Base-by-base conservation (phyloP, 2,329 filamentous ascomycete species). In the Penicillium sp. region DNA sequence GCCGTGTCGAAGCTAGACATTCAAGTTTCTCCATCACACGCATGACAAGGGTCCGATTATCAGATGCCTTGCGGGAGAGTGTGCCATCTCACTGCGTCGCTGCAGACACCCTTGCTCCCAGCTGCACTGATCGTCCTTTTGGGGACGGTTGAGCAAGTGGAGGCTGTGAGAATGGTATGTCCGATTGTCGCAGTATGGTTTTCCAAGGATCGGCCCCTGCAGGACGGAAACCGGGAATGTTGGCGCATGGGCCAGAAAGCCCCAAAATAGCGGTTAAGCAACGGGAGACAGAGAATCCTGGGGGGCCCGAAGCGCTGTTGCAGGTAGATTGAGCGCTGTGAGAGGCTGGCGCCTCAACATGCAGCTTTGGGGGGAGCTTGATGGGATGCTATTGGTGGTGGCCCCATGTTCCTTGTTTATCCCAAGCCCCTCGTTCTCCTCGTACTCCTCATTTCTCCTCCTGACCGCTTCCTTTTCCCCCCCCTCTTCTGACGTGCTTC, bases 81-180 rank as follows among this genome's bases (percentile, higher is more conserved):
- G 59, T 61, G 51, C 44, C 53, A 60, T 58, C 60, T 62, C 49
- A 61, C 58, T 58, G 58, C 60, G 58, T 51, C 36, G 26, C 31
- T 48, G 53, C 53, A 57, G 47, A 54, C 42, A 51, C 52, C 56
- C 52, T 52, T 49, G 51, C 42, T 24, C 45, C 49, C 23, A 45
- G 49, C 53, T 59, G 54, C 52, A 57, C 45, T 34, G 56, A 53
- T 47, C 56, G 51, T 51, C 53, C 45, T 26, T 43, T 49, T 18
- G 15, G 29, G 47, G n/a, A 31, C 15, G 13, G 24, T 26, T n/a
- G 26, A 38, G 23, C 33, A 12, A 24, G 48, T 49, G 52, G 39
- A 46, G 51, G 45, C 29, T 41, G 36, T 16, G 49, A 34, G n/a
- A 16, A 53, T 26, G 49, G 54, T 26, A 52, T 52, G 57, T 51